These are phyloP conservation scores for Yamadazyma olivae DNA, from an alignment of 805 yeast genomes.

Conservation along the genomic window DNA sequence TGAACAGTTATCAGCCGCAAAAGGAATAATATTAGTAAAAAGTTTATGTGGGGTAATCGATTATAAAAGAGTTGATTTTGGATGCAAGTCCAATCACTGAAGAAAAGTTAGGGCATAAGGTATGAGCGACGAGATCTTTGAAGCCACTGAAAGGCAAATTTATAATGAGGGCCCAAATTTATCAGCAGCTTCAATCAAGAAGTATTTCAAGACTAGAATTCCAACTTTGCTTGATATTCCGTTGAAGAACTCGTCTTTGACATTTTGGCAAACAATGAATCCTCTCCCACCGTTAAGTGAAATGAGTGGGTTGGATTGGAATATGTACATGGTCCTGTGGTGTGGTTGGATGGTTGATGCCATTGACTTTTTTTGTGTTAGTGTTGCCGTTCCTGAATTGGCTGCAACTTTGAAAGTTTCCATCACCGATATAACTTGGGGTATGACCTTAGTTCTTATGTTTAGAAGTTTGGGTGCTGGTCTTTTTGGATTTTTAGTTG, in stretches of 20 bases:
- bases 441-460: conserved; percentile 69
- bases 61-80: too few relatives aligned
- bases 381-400: conserved; percentile 50
- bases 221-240: conserved; percentile 36
- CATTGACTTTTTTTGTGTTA: conserved; percentile 64
- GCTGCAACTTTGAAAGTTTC: conserved; percentile 45
- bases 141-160: conserved; percentile 7
- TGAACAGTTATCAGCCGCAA: too few relatives aligned
- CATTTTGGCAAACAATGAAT: conserved; percentile 32
- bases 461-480: conserved; percentile 68
- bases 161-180: conserved; percentile 11
- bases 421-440: conserved; percentile 62
- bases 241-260: neutral
- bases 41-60: too few relatives aligned
- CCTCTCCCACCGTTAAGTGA: conserved; percentile 41
- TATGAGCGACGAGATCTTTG: conserved; percentile 30
- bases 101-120: too few relatives aligned
- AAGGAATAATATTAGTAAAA: too few relatives aligned
- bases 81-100: too few relatives aligned
- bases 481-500: conserved; percentile 61
- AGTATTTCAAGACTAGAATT: conserved; percentile 44
- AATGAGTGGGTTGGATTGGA: conserved; percentile 47
- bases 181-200: conserved; percentile 8
- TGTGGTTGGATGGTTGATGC: conserved; percentile 72
- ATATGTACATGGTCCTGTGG: conserved; percentile 56